phyloP scores from a whole-genome alignment of 257 asterid species.

The Penstemon davidsonii region DNA sequence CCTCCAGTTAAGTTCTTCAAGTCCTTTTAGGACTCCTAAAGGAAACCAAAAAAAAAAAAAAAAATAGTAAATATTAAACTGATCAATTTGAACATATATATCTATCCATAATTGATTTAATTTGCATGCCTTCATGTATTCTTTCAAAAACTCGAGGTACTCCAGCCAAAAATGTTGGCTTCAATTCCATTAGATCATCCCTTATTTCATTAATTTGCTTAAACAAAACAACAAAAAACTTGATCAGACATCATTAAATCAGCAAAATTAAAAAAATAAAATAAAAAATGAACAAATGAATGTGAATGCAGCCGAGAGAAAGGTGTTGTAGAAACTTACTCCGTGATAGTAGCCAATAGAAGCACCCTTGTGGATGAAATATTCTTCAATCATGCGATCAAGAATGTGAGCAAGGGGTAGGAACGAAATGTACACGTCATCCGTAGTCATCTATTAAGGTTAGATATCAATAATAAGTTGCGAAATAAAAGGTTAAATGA shows the following conservation, averaged over 20 bases:
- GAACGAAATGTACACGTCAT: conserved; percentile 95
- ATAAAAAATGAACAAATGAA: not conserved
- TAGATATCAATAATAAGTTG: not conserved
- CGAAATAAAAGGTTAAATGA: not conserved
- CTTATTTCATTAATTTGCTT: conserved; percentile 80
- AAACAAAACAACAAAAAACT: conserved; percentile 20
- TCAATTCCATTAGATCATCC: conserved; percentile 79
- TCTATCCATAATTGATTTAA: not conserved
- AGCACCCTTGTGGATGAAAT: conserved; percentile 95
- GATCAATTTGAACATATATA: not conserved
- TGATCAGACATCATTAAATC: conserved; percentile 20
- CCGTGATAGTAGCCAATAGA: conserved; percentile 97
- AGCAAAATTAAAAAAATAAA: not conserved
- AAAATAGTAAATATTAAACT: conserved; percentile 5
- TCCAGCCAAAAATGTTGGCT: conserved; percentile 94
- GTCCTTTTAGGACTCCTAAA: conserved; percentile 79
- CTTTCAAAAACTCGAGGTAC: conserved; percentile 90
- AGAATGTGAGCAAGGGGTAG: conserved; percentile 98
- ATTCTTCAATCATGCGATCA: conserved; percentile 97
- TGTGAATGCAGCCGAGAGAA: not conserved
- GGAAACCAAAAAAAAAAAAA: not conserved
- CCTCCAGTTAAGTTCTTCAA: conserved; percentile 83
- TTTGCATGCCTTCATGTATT: conserved; percentile 71
- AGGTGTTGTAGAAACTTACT: conserved; percentile 41
- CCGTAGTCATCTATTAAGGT: conserved; percentile 70